Conservation (phyloP, 2,329 filamentous ascomycete genomes). For the Myriangium duriaei region DNA sequence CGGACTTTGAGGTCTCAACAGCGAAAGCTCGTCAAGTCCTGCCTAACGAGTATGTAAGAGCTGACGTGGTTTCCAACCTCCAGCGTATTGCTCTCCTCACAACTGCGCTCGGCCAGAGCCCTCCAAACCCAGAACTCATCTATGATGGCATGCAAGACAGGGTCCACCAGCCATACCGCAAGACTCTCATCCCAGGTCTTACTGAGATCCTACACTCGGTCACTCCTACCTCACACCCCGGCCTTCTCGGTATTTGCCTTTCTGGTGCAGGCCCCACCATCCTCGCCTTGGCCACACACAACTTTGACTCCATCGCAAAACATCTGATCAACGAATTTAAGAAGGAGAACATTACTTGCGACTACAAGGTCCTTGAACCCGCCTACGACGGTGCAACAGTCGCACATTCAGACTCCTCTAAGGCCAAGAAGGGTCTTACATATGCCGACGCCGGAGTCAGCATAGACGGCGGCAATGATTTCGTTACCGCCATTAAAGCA, state of each 20-base stretch:
- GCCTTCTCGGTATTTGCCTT: slow-evolving; percentile 84
- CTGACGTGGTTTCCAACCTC: slow-evolving; percentile 89
- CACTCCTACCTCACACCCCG: slow-evolving; percentile 74
- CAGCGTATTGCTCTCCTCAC: slow-evolving; percentile 87
- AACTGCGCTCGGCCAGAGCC: slow-evolving; percentile 76
- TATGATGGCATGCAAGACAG: slow-evolving; percentile 98
- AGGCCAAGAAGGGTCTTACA: slow-evolving; percentile 43
- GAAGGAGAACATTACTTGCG: slow-evolving; percentile 59
- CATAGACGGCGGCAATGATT: slow-evolving; percentile 84
- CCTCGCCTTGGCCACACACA: slow-evolving; percentile 75
- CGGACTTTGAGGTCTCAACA: slow-evolving; percentile 90
- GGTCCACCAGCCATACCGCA: slow-evolving; percentile 91
- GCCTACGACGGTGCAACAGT: slow-evolving; percentile 55
- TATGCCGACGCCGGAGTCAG: slow-evolving; percentile 90
- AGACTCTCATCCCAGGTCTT: slow-evolving; percentile 80
- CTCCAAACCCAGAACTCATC: slow-evolving; percentile 85
- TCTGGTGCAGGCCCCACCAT: slow-evolving; percentile 94
- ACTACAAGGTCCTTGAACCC: slow-evolving; percentile 79
- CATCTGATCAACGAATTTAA: slow-evolving; percentile 57
- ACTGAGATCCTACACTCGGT: slow-evolving; percentile 84
- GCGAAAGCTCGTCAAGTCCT: slow-evolving; percentile 79
- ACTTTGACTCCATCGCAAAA: slow-evolving; percentile 77
- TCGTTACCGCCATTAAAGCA: slow-evolving; percentile 83
- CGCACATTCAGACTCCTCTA: slow-evolving; percentile 14
- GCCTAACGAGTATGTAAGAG: slow-evolving; percentile 63